Base-by-base conservation (phyloP, 441 rosid genomes). In the Bocquillonia castaneifolia region DNA sequence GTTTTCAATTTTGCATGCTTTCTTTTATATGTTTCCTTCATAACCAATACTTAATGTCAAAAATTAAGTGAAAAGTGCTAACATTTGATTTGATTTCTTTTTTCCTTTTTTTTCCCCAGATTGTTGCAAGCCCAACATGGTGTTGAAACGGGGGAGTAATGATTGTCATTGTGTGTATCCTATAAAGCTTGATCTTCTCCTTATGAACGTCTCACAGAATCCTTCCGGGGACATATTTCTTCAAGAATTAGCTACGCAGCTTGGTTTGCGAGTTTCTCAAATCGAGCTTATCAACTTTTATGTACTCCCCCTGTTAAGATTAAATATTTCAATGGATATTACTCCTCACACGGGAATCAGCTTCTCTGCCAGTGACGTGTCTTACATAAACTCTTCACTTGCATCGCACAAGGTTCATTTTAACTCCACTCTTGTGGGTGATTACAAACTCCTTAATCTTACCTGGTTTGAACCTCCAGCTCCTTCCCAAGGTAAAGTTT, bases 81-180 rank as follows among this genome's bases (percentile, higher is more conserved):
- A 58, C 61, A 31, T 39, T 52, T 73, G 58, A 62, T 23, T 72
- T 72, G 55, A 40, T 71, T 66, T 73, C 34, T 68, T 51, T 6
- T 74, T 77, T 13, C 74, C 68, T 29, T 31, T 68, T 51, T 6
- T 74, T 77, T 13, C 74, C 68, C 26, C 80, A 93, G 98, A 82
- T 80, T 93, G 98, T 75, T 93, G 98, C 86, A 85, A 85, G 77
- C 84, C 80, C 22, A 71, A 86, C 71, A 82, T 77, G 81, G 94
- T 93, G 77, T 80, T 79, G 86, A 93, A 84, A 81, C 84, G 85
- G 70, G 88, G 85, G 66, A 82, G 84, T 76, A 82, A 66, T 72
- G 91, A 78, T 76, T 91, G 98, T 73, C 90, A 89, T 71, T 93
- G 98, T 53, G 97, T 84, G 55, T 91, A 93, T 81, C 97, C 98